phyloP scores from a whole-genome alignment of 768 basidiomycete genomes.

The Podaxis sp. region DNA sequence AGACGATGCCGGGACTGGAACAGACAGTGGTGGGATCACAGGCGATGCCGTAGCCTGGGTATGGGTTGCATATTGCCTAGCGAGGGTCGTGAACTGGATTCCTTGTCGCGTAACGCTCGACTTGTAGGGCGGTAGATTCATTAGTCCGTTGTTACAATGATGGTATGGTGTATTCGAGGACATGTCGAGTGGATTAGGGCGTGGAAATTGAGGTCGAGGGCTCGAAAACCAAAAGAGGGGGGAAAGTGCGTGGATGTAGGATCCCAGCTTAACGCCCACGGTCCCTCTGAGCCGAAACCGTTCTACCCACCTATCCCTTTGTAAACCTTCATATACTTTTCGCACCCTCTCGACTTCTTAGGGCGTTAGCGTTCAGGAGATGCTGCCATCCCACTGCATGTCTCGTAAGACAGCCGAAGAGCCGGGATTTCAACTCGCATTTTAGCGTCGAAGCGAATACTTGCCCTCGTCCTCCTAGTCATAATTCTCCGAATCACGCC shows the following conservation, averaged over 20 bases:
- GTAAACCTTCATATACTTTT: too few species aligned
- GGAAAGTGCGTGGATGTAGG: too few species aligned
- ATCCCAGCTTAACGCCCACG: too few species aligned
- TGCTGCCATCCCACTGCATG: not conserved
- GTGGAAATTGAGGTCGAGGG: too few species aligned
- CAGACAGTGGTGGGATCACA: not conserved
- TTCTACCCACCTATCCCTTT: too few species aligned
- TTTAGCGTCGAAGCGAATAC: not conserved
- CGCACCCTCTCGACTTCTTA: too few species aligned
- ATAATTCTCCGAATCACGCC: not conserved
- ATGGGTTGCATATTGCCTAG: not conserved
- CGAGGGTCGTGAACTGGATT: not conserved
- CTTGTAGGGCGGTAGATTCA: not conserved
- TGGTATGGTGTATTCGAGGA: too few species aligned
- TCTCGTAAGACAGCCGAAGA: not conserved
- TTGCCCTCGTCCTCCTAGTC: not conserved
- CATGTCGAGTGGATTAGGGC: too few species aligned
- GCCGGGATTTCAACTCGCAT: not conserved
- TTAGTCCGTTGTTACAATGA: not conserved
- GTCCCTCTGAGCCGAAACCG: too few species aligned
- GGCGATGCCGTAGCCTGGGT: not conserved
- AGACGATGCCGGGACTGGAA: not conserved
- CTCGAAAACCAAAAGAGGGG: too few species aligned
- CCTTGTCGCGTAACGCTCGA: constrained; percentile 1
- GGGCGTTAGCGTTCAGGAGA: too few species aligned